Evolutionary conservation across 2,329 filamentous ascomycete species (phyloP).

Genomic region (Aspergillus ibericus): DNA sequence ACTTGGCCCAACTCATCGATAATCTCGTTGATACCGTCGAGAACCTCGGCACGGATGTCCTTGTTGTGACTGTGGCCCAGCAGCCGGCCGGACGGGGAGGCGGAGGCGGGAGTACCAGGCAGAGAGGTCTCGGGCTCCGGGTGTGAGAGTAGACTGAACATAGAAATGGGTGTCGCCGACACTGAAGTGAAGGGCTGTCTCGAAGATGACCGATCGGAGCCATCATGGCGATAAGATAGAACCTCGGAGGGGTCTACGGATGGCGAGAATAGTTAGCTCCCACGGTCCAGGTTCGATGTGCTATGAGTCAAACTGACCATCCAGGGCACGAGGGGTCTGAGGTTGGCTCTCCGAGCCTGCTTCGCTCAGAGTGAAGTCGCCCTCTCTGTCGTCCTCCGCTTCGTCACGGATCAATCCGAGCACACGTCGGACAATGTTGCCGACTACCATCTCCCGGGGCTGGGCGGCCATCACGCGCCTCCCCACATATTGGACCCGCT

Average conservation of each 20-base stretch:
- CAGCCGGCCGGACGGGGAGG: slow-evolving; percentile 36
- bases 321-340: slow-evolving; percentile 41
- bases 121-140: slow-evolving; percentile 49
- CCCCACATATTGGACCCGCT: slow-evolving; percentile 76
- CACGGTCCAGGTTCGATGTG: background rate
- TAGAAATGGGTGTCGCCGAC: slow-evolving; percentile 62
- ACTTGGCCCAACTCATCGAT: slow-evolving; percentile 92
- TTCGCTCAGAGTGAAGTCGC: slow-evolving; percentile 60
- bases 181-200: slow-evolving; percentile 65
- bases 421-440: slow-evolving; percentile 89
- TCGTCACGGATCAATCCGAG: slow-evolving; percentile 90
- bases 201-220: slow-evolving; percentile 34
- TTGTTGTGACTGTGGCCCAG: slow-evolving; percentile 43
- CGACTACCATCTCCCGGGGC: slow-evolving; percentile 86
- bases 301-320: slow-evolving; percentile 28
- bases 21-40: slow-evolving; percentile 92
- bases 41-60: slow-evolving; percentile 83
- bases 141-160: slow-evolving; percentile 85
- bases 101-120: slow-evolving; percentile 37
- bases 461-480: slow-evolving; percentile 77
- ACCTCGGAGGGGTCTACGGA: slow-evolving; percentile 30
- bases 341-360: slow-evolving; percentile 56
- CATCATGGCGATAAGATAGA: slow-evolving; percentile 29
- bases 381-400: slow-evolving; percentile 75
- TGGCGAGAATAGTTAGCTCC: background rate